Evolutionary conservation across 768 basidiomycete genomes (phyloP).

Genomic region (Psilocybe subaeruginosa): DNA sequence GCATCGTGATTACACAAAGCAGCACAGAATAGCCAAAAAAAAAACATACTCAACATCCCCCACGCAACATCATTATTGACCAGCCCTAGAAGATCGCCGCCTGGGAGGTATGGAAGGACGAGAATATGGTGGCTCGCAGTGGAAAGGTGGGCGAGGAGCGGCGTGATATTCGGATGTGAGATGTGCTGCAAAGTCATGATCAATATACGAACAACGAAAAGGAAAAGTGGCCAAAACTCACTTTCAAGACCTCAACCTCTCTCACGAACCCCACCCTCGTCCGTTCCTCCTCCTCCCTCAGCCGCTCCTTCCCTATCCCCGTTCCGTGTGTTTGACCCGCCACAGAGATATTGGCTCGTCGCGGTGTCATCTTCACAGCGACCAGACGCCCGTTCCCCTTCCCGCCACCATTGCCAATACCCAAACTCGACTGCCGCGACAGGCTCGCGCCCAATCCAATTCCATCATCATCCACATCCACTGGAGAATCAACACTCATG

Average conservation of each 20-base stretch:
- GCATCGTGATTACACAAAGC: not conserved
- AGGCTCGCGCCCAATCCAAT: conserved; percentile 16
- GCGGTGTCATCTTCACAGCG: conserved; percentile 50
- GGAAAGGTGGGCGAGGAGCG: conserved; percentile 70
- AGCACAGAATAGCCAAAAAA: conserved; percentile 5
- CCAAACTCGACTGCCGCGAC: conserved; percentile 17
- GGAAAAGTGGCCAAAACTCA: conserved; percentile 34
- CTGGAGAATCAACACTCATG: not conserved
- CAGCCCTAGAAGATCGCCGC: conserved; percentile 82
- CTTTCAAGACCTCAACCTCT: conserved; percentile 84
- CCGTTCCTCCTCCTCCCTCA: conserved; percentile 58
- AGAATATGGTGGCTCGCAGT: conserved; percentile 76
- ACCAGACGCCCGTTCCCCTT: conserved; percentile 34
- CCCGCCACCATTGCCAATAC: not conserved
- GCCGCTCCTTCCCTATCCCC: conserved; percentile 10
- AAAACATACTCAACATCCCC: conserved; percentile 35
- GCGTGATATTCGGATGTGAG: conserved; percentile 79
- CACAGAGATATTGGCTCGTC: conserved; percentile 29
- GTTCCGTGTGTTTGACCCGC: conserved; percentile 8
- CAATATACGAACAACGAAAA: not conserved
- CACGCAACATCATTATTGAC: conserved; percentile 60
- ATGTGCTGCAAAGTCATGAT: conserved; percentile 54
- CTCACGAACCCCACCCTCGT: conserved; percentile 79
- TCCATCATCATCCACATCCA: not conserved
- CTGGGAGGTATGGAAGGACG: conserved; percentile 73